Base-by-base conservation (phyloP, 108 stramenopile species). In the Skeletonema menzelii region DNA sequence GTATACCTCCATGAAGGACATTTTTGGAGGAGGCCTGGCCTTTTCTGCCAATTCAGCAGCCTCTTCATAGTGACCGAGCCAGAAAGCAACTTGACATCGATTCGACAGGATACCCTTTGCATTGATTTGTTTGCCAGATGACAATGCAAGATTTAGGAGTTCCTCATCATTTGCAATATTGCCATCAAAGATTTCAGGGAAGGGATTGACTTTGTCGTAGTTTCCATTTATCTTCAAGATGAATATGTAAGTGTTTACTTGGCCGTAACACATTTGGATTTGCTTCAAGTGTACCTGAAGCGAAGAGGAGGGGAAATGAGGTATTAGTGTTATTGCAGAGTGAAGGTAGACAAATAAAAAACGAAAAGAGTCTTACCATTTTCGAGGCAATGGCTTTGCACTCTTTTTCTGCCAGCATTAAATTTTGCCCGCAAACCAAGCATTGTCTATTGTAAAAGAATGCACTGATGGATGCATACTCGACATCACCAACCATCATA, bases 1-100 rank as follows among this genome's bases (percentile, higher is more conserved):
- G 6, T 53, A 53, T 53, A 53, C 22, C 49, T 53, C 49, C 49
- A 53, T 53, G 22, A 53, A 53, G 49, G 49, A 53, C 49, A 53
- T 53, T 53, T 53, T 53, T 24, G 49, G 20, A 53, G 4, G 22
- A 8, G 49, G 49, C 8, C 17, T 53, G 20, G 49, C 49, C 22
- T 53, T 22, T 22, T 53, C 49, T 24, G 49, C 6, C 49, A 53
- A 53, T 53, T 53, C 22, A n/a, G 49, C 49, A 22, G 49, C 49
- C 49, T 53, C 49, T 22, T 53, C 49, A 53, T 10, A 53, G 3
- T 22, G 8, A 8, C 49, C 49, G 6, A 53, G 49, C 19, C 19
- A 53, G 49, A 53, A 53, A 8, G 49, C 49, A 53, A 53, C 8
- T 53, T 53, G 49, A 22, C 7, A 53, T 53, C 49, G 15, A 53